Conservation (phyloP, 129 eudicot species). For the Arctium minus region DNA sequence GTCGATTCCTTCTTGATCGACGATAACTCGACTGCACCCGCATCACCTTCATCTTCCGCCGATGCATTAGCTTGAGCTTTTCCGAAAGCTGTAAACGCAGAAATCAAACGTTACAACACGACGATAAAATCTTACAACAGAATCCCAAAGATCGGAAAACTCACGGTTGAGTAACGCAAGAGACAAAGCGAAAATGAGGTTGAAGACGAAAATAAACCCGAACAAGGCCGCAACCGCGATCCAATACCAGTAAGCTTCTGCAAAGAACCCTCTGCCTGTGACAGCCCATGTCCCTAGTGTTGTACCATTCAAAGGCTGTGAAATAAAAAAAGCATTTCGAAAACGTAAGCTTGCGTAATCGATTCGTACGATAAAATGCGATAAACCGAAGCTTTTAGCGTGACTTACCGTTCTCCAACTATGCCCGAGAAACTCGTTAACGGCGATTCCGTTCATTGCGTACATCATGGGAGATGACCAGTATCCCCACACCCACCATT, state of each 20-base stretch:
- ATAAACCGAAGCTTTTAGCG: background rate
- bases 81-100: constrained; percentile 50
- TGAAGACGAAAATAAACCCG: constrained; percentile 51
- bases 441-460: constrained; percentile 48
- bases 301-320: constrained; percentile 16
- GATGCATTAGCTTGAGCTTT: constrained; percentile 49
- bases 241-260: constrained; percentile 78
- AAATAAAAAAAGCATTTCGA: background rate
- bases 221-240: constrained; percentile 45
- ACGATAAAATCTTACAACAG: background rate
- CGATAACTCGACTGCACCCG: constrained; percentile 24
- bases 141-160: constrained; percentile 9
- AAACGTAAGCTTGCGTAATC: background rate
- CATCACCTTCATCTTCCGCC: constrained; percentile 19
- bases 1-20: constrained; percentile 7
- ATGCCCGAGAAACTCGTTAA: constrained; percentile 57
- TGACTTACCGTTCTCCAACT: constrained; percentile 52
- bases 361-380: background rate
- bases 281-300: constrained; percentile 38
- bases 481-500: constrained; percentile 66
- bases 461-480: constrained; percentile 63
- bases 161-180: constrained; percentile 55
- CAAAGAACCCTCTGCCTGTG: constrained; percentile 49
- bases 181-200: constrained; percentile 36
- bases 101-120: background rate